Conservation (phyloP, 1,284 basidiomycete genomes). For the Melanopsichium pennsylvanicum region DNA sequence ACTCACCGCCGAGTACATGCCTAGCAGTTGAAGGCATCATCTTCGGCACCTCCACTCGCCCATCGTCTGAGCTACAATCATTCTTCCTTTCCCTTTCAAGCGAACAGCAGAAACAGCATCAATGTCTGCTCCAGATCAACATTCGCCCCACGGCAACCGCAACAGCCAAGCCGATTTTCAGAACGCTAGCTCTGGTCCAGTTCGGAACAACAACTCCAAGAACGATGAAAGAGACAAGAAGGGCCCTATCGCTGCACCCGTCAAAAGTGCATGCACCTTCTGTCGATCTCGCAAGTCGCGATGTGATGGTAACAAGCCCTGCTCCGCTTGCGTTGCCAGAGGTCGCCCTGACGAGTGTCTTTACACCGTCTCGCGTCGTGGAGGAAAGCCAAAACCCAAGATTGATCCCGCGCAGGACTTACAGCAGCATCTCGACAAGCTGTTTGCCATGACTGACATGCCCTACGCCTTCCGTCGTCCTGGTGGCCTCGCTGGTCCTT, state of each 20-base stretch:
- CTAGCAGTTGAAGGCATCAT: too few relatives aligned
- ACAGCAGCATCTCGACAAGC: conserved; percentile 52
- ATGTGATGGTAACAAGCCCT: conserved; percentile 60
- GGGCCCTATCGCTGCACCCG: conserved; percentile 50
- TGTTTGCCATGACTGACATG: conserved; percentile 54
- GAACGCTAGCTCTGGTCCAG: conserved; percentile 20
- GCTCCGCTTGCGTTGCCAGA: conserved; percentile 51
- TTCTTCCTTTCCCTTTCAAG: too few relatives aligned
- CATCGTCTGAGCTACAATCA: too few relatives aligned
- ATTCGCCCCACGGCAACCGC: conserved; percentile 15
- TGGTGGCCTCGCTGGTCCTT: conserved; percentile 36
- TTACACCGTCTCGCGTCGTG: conserved; percentile 58
- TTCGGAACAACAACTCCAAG: conserved; percentile 29
- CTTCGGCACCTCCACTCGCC: too few relatives aligned
- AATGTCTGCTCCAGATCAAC: conserved; percentile 24
- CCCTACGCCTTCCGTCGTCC: conserved; percentile 52
- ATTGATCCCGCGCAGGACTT: conserved; percentile 38
- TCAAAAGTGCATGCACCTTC: conserved; percentile 54
- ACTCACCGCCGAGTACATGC: too few relatives aligned
- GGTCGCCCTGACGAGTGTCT: conserved; percentile 53
- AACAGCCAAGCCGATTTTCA: conserved; percentile 16
- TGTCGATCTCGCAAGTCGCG: conserved; percentile 57
- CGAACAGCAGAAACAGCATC: too few relatives aligned
- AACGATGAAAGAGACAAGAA: conserved; percentile 38
- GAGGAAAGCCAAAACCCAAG: conserved; percentile 61